Evolutionary conservation across 345 rosid genomes (phyloP).

Genomic region (Sonneratia alba): DNA sequence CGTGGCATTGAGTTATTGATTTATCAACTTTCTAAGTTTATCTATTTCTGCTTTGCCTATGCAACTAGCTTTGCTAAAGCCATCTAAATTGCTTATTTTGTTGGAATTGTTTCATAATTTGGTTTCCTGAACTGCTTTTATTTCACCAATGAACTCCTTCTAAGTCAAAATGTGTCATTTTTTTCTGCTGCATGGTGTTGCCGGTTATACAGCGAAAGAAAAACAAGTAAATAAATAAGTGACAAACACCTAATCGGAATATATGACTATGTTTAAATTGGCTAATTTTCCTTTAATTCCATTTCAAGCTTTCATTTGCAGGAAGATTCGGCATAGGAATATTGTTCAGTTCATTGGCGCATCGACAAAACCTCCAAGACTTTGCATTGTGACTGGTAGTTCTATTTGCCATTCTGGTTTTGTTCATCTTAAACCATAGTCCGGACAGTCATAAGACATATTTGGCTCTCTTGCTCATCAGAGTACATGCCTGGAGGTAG

Average conservation of each 20-base stretch:
- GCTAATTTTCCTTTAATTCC: background rate
- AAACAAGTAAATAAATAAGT: background rate
- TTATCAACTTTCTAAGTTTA: too few species aligned
- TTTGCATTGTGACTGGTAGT: conserved; percentile 54
- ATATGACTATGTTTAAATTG: background rate
- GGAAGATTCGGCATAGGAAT: conserved; percentile 58
- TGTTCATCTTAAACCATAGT: background rate
- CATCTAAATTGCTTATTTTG: too few species aligned
- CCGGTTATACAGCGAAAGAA: too few species aligned
- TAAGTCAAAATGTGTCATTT: too few species aligned
- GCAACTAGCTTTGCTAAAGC: too few species aligned
- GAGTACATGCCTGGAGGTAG: conserved; percentile 69
- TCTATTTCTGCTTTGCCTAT: too few species aligned
- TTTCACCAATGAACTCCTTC: too few species aligned
- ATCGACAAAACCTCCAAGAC: conserved; percentile 42
- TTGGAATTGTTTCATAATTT: too few species aligned
- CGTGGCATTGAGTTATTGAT: too few species aligned
- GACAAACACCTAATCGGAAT: background rate
- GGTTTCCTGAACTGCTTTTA: too few species aligned
- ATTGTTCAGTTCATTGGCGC: conserved; percentile 59
- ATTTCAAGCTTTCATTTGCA: conserved; percentile 11
- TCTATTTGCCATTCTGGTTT: background rate
- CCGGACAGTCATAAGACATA: background rate
- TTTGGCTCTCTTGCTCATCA: conserved; percentile 18
- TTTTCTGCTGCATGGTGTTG: background rate